phyloP scores from a whole-genome alignment of 345 rosid species.

The Citrus reticulata region DNA sequence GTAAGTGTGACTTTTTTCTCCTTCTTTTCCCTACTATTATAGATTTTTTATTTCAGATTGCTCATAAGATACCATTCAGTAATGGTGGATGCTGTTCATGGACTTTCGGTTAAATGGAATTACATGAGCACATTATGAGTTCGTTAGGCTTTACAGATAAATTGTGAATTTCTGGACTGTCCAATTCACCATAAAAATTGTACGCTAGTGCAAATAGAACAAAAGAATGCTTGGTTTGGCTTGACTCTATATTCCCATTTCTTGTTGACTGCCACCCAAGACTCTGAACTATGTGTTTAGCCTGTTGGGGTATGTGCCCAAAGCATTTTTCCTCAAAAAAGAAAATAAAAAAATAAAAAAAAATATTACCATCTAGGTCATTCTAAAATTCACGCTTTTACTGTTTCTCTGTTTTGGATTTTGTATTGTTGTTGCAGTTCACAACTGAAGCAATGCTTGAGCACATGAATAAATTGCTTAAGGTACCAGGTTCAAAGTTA shows the following conservation, averaged over 20 bases:
- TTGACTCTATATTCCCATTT: background rate
- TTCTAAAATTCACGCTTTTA: background rate
- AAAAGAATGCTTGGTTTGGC: background rate
- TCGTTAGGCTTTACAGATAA: background rate
- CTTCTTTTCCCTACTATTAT: background rate
- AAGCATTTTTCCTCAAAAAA: background rate
- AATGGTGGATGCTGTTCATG: background rate
- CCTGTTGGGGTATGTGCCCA: no score
- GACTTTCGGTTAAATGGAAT: background rate
- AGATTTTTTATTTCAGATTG: background rate
- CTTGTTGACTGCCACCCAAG: no score
- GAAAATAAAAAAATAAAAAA: no score
- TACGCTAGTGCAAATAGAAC: background rate
- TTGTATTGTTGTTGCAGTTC: constrained; percentile 34
- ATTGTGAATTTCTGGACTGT: background rate
- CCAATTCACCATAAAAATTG: background rate
- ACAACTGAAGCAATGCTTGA: constrained; percentile 90
- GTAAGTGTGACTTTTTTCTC: constrained; percentile 43
- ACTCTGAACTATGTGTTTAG: no score
- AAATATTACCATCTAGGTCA: background rate
- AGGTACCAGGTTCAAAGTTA: constrained; percentile 78
- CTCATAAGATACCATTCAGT: background rate
- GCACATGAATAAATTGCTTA: constrained; percentile 71
- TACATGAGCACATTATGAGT: background rate
- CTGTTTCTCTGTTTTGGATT: background rate